Evolutionary conservation across 257 asterid genomes (phyloP).

Genomic region (Solanum rostratum): DNA sequence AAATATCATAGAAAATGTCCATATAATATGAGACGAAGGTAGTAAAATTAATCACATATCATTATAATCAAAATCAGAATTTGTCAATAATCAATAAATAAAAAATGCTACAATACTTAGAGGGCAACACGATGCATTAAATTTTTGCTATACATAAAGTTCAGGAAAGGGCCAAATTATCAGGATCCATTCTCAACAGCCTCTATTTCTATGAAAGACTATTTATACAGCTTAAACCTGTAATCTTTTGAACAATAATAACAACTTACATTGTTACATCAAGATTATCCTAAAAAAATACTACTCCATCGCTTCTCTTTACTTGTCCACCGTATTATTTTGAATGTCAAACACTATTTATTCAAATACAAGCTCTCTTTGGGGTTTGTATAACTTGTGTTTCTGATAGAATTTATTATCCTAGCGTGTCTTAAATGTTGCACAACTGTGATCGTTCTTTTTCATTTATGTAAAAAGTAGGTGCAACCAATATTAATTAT

Average conservation of each 20-base stretch:
- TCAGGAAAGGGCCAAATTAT: neutral
- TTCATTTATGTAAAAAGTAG: neutral
- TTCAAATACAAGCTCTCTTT: too few species aligned
- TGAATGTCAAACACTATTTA: too few species aligned
- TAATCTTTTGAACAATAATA: neutral
- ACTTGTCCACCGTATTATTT: too few species aligned
- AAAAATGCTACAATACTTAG: neutral
- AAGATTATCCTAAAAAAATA: too few species aligned
- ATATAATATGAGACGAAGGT: too few species aligned
- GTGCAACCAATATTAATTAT: neutral
- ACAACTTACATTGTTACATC: too few species aligned
- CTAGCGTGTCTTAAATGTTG: neutral
- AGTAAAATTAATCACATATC: too few species aligned
- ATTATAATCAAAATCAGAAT: too few species aligned
- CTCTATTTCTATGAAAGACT: too few species aligned
- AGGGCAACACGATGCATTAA: neutral
- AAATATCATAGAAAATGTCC: too few species aligned
- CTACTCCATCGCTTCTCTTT: too few species aligned
- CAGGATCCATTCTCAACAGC: neutral
- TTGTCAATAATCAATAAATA: neutral
- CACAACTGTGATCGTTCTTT: neutral
- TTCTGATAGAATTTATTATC: neutral
- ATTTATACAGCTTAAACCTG: too few species aligned
- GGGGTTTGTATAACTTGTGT: neutral
- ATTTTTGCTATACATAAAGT: neutral